Evolutionary conservation across 495 filamentous ascomycete species (phyloP).

Genomic region (Thermothielavioides terrestris): DNA sequence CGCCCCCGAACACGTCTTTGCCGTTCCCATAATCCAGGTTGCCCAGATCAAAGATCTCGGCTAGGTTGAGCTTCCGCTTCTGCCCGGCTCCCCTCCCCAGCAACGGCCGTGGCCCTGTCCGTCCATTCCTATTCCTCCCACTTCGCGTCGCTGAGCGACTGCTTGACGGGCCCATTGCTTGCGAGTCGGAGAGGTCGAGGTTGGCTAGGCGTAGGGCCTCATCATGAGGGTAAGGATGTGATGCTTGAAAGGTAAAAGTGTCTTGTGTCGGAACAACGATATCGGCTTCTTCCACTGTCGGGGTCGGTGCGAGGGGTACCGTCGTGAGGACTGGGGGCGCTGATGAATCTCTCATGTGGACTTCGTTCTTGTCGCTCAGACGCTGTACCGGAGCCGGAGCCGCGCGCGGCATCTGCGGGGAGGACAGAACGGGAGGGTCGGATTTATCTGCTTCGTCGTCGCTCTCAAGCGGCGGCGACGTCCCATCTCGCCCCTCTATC

Average conservation of each 20-base stretch:
- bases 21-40: conserved; percentile 47
- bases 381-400: conserved; percentile 32
- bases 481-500: conserved; percentile 50
- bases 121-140: conserved; percentile 30
- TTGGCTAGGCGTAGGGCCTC: conserved; percentile 52
- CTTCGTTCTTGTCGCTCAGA: conserved; percentile 30
- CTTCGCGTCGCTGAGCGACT: conserved; percentile 40
- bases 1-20: conserved; percentile 56
- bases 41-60: conserved; percentile 77
- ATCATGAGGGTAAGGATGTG: conserved; percentile 60
- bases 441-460: conserved; percentile 62
- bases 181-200: conserved; percentile 41
- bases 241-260: conserved; percentile 65
- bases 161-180: conserved; percentile 15
- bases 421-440: conserved; percentile 43
- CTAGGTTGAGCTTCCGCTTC: conserved; percentile 68
- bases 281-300: conserved; percentile 23
- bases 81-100: conserved; percentile 56
- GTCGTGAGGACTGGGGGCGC: conserved; percentile 12
- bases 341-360: conserved; percentile 38
- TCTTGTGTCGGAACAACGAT: conserved; percentile 36
- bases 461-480: conserved; percentile 48
- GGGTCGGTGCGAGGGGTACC: conserved; percentile 16
- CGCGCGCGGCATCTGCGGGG: conserved; percentile 52
- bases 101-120: conserved; percentile 34